These are phyloP conservation scores for Peterozyma toletana DNA, from an alignment of 805 yeast genomes.

Conservation along the genomic window DNA sequence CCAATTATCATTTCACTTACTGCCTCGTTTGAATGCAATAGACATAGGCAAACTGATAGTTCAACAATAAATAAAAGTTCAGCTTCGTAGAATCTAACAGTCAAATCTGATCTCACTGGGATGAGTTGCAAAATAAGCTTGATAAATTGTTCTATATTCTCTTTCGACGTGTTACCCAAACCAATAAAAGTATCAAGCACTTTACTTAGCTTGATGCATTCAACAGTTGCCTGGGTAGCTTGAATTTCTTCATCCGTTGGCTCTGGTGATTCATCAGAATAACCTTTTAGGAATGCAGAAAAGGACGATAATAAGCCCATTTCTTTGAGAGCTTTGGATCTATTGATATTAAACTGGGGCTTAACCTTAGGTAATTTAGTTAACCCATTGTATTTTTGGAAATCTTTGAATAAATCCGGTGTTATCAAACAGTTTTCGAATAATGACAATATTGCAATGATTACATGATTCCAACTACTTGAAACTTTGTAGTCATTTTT, in stretches of 20 bases:
- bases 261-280: constrained; percentile 78
- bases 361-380: constrained; percentile 50
- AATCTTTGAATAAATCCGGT: constrained; percentile 57
- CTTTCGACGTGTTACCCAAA: constrained; percentile 29
- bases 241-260: constrained; percentile 93
- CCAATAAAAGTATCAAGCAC: constrained; percentile 48
- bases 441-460: constrained; percentile 54
- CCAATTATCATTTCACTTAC: constrained; percentile 14
- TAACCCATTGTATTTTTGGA: constrained; percentile 51
- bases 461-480: constrained; percentile 48
- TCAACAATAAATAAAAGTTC: constrained; percentile 24
- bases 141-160: constrained; percentile 27
- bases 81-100: constrained; percentile 16
- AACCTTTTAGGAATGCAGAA: constrained; percentile 86
- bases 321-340: constrained; percentile 60
- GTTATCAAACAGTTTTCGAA: constrained; percentile 67
- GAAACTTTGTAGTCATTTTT: constrained; percentile 46
- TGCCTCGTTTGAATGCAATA: constrained; percentile 19
- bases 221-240: constrained; percentile 72
- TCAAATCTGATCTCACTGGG: constrained; percentile 17
- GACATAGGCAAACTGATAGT: constrained; percentile 21
- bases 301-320: constrained; percentile 82
- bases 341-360: constrained; percentile 60
- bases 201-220: constrained; percentile 71
- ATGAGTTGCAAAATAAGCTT: constrained; percentile 25